Evolutionary conservation across 2,329 filamentous ascomycete genomes (phyloP).

Genomic region (Penicillium thymicola): DNA sequence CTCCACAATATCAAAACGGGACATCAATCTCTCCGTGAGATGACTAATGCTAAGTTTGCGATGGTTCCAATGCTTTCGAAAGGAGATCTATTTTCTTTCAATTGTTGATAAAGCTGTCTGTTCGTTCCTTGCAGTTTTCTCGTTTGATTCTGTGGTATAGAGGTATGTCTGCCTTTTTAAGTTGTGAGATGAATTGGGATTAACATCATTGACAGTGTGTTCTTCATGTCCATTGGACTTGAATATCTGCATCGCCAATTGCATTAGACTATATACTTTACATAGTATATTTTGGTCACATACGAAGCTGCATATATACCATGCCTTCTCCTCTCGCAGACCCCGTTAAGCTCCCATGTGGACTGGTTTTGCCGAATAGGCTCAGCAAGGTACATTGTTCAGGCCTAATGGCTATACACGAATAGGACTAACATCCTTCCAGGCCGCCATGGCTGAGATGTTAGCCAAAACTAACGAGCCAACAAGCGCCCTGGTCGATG

Average conservation of each 20-base stretch:
- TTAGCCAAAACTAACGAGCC: constrained; percentile 50
- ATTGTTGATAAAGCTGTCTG: neutral
- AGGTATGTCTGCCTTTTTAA: neutral
- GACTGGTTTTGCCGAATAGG: constrained; percentile 55
- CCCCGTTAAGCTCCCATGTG: constrained; percentile 53
- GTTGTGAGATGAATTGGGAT: neutral
- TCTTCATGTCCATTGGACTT: too few species aligned
- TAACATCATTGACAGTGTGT: neutral
- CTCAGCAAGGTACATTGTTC: constrained; percentile 40
- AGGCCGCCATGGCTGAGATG: constrained; percentile 44
- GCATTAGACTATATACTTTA: neutral
- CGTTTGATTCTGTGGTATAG: neutral
- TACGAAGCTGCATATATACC: neutral
- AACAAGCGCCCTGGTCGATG: constrained; percentile 40
- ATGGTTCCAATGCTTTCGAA: neutral
- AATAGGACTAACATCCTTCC: constrained; percentile 16
- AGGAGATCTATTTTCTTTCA: neutral
- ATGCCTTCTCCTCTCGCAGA: constrained; percentile 35
- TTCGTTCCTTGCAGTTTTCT: neutral
- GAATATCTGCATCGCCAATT: neutral
- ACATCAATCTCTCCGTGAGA: constrained; percentile 16
- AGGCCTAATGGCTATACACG: neutral
- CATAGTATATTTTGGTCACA: neutral
- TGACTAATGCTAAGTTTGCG: neutral
- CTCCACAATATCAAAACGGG: constrained; percentile 1